Conservation (phyloP, 2,329 filamentous ascomycete species). For the Zalaria obscura region DNA sequence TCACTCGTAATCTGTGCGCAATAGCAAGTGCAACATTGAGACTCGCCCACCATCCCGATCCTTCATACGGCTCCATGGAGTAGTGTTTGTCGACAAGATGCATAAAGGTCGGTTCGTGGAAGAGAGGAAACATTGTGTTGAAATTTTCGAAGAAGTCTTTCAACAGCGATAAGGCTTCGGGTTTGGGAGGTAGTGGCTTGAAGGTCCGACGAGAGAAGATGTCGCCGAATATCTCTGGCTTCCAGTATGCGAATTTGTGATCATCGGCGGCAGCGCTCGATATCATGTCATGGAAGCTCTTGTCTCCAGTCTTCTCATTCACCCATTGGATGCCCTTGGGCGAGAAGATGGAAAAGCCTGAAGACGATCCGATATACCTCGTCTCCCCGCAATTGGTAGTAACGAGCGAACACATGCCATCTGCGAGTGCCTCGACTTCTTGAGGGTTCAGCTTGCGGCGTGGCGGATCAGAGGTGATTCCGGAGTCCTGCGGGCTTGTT, state of each 20-base stretch:
- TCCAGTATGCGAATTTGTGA: constrained; percentile 95
- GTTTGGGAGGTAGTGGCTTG: constrained; percentile 67
- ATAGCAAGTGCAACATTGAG: constrained; percentile 91
- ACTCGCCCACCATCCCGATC: constrained; percentile 96
- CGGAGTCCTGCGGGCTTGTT: constrained; percentile 36
- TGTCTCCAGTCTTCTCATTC: constrained; percentile 93
- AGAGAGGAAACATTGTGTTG: constrained; percentile 96
- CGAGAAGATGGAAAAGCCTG: constrained; percentile 96
- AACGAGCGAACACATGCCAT: constrained; percentile 98
- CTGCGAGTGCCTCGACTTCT: constrained; percentile 77
- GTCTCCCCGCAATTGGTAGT: constrained; percentile 93
- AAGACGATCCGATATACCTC: constrained; percentile 91
- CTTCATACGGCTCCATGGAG: constrained; percentile 80
- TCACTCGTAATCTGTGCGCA: constrained; percentile 78
- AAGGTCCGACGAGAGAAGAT: constrained; percentile 78
- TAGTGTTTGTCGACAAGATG: constrained; percentile 91
- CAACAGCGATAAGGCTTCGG: constrained; percentile 75
- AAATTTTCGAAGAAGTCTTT: constrained; percentile 97
- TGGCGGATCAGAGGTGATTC: constrained; percentile 30
- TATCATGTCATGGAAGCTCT: constrained; percentile 90
- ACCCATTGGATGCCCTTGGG: constrained; percentile 98
- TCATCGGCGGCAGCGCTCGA: constrained; percentile 74
- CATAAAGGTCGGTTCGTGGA: constrained; percentile 97
- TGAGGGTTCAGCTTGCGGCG: constrained; percentile 21
- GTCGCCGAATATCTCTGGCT: constrained; percentile 90